Evolutionary conservation across 108 stramenopile genomes (phyloP).

Genomic region (Tribonema minus): DNA sequence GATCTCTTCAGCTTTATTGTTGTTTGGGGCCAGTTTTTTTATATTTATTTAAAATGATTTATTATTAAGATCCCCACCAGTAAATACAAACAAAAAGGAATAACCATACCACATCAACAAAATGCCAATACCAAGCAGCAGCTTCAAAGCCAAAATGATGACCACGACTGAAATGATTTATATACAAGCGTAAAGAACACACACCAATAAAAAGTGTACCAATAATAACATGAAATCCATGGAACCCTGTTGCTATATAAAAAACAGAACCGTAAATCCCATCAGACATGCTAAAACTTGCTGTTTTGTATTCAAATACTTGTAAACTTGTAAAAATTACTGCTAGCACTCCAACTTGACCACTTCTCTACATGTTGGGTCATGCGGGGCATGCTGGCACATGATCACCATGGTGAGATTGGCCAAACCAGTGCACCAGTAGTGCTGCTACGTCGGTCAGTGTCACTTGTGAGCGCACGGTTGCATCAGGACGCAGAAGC

Average conservation of each 20-base stretch:
- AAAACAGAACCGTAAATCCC: conserved; percentile 43
- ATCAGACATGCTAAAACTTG: conserved; percentile 44
- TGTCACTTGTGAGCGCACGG: too few relatives aligned
- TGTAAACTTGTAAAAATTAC: conserved; percentile 36
- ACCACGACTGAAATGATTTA: conserved; percentile 39
- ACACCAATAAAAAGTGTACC: conserved; percentile 44
- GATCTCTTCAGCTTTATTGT: too few relatives aligned
- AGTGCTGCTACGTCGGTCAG: too few relatives aligned
- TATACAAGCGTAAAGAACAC: conserved; percentile 2
- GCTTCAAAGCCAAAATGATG: conserved; percentile 56
- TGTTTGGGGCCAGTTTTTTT: too few relatives aligned
- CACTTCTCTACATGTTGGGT: too few relatives aligned
- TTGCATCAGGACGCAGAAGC: too few relatives aligned
- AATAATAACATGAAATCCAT: conserved; percentile 47
- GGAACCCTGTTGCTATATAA: conserved; percentile 50
- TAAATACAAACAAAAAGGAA: conserved; percentile 53
- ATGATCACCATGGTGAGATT: too few relatives aligned
- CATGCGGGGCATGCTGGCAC: too few relatives aligned
- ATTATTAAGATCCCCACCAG: too few relatives aligned
- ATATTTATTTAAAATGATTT: too few relatives aligned
- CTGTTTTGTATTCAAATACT: conserved; percentile 35
- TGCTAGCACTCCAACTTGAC: too few relatives aligned
- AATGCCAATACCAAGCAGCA: conserved; percentile 55
- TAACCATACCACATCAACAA: conserved; percentile 52
- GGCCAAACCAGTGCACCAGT: too few relatives aligned